Evolutionary conservation across 371 early-diverging fungal species (phyloP).

Genomic region (Lichtheimia corymbifera): DNA sequence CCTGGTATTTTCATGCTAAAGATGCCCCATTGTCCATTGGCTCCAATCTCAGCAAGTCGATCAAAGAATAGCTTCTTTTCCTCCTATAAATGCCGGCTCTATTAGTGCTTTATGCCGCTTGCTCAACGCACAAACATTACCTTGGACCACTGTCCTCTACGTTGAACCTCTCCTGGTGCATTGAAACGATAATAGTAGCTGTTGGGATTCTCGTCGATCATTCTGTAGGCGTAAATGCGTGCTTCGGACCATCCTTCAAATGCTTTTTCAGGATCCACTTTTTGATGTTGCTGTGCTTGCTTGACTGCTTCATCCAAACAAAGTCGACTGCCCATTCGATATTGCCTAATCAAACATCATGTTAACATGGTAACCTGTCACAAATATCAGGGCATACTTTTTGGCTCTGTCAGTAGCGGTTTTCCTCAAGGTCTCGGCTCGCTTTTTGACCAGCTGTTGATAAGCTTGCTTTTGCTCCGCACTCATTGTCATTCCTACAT

Average conservation of each 20-base stretch:
- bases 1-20: slow-evolving; percentile 93
- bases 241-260: slow-evolving; percentile 92
- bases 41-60: slow-evolving; percentile 80
- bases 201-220: slow-evolving; percentile 88
- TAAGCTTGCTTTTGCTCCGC: slow-evolving; percentile 78
- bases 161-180: slow-evolving; percentile 90
- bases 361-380: no score
- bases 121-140: background rate
- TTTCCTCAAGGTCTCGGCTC: slow-evolving; percentile 71
- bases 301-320: slow-evolving; percentile 86
- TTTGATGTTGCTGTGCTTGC: slow-evolving; percentile 69
- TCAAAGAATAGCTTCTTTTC: slow-evolving; percentile 82
- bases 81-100: slow-evolving; percentile 22
- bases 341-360: slow-evolving; percentile 40
- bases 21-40: slow-evolving; percentile 92
- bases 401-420: slow-evolving; percentile 73
- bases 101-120: no score
- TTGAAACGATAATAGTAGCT: slow-evolving; percentile 95
- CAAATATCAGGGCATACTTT: slow-evolving; percentile 44
- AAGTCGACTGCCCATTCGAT: slow-evolving; percentile 73
- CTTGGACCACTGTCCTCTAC: slow-evolving; percentile 83
- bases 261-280: slow-evolving; percentile 70
- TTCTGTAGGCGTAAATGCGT: slow-evolving; percentile 84
- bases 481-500: slow-evolving; percentile 50
- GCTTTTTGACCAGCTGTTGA: slow-evolving; percentile 78